Evolutionary conservation across 148 eudicot genomes (phyloP).

Genomic region (Simmondsia chinensis): DNA sequence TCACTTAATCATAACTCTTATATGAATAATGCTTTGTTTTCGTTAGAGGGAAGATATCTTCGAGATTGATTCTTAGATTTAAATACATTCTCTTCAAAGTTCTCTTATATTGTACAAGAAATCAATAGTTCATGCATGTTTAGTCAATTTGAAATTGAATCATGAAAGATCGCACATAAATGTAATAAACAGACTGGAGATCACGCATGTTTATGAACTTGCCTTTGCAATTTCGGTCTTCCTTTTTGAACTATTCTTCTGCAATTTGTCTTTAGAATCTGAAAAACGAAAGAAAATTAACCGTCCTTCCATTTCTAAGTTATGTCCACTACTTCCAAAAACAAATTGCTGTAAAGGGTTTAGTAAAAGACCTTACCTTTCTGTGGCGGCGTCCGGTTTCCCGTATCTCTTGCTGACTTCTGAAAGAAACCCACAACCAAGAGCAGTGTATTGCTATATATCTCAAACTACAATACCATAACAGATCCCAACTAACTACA

Average conservation of each 20-base stretch:
- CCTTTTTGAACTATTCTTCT: slow-evolving; percentile 13
- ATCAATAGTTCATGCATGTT: too few relatives aligned
- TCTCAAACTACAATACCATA: too few relatives aligned
- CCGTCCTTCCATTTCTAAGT: slow-evolving; percentile 8
- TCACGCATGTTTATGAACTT: slow-evolving; percentile 1
- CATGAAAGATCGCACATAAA: neutral
- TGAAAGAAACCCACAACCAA: too few relatives aligned
- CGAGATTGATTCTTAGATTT: too few relatives aligned
- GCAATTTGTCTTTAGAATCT: slow-evolving; percentile 20
- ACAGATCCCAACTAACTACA: too few relatives aligned
- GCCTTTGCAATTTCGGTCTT: slow-evolving; percentile 13
- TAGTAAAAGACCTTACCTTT: slow-evolving; percentile 31
- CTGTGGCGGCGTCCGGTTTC: slow-evolving; percentile 7
- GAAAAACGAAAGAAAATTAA: slow-evolving; percentile 22
- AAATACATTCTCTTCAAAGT: too few relatives aligned
- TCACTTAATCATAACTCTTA: too few relatives aligned
- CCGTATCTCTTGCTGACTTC: slow-evolving; percentile 14
- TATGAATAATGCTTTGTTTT: too few relatives aligned
- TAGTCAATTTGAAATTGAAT: too few relatives aligned
- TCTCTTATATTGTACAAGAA: too few relatives aligned
- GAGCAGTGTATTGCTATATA: too few relatives aligned
- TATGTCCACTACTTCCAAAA: slow-evolving; percentile 1
- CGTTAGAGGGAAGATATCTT: too few relatives aligned
- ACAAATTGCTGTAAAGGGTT: neutral
- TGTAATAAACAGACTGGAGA: neutral